phyloP scores from a whole-genome alignment of 257 asterid genomes.

The Anisodus tanguticus region DNA sequence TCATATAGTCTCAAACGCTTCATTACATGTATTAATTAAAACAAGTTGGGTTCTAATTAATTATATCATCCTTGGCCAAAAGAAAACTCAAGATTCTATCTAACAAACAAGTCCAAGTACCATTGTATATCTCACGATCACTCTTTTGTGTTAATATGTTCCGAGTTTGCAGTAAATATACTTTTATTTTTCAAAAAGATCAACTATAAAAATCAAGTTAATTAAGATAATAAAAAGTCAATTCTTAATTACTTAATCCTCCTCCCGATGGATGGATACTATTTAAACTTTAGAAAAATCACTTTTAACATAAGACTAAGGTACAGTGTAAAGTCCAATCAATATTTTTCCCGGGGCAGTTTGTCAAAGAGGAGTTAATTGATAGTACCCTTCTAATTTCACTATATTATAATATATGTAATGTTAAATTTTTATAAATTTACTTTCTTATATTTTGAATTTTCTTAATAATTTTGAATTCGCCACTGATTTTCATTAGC shows the following conservation, averaged over 20 bases:
- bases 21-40: neutral
- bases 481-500: too few relatives aligned
- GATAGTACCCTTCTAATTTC: too few relatives aligned
- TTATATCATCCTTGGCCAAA: neutral
- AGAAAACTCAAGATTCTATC: neutral
- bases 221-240: neutral
- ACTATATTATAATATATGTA: too few relatives aligned
- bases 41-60: conserved; percentile 5
- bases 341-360: too few relatives aligned
- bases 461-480: too few relatives aligned
- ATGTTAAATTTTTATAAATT: too few relatives aligned
- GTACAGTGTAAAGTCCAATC: neutral
- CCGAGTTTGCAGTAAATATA: too few relatives aligned
- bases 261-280: neutral
- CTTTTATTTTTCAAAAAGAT: too few relatives aligned
- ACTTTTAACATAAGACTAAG: neutral
- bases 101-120: neutral
- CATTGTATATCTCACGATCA: neutral
- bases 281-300: neutral
- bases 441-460: too few relatives aligned
- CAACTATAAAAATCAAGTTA: neutral
- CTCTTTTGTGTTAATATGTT: neutral
- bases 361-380: too few relatives aligned
- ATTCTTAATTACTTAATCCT: neutral
- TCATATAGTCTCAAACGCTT: neutral